A percentile compares a stretch with the other conserved stretches of the same genome.
Conservation (phyloP, 2,329 filamentous ascomycete genomes). For the Aspergillus sp. region DNA sequence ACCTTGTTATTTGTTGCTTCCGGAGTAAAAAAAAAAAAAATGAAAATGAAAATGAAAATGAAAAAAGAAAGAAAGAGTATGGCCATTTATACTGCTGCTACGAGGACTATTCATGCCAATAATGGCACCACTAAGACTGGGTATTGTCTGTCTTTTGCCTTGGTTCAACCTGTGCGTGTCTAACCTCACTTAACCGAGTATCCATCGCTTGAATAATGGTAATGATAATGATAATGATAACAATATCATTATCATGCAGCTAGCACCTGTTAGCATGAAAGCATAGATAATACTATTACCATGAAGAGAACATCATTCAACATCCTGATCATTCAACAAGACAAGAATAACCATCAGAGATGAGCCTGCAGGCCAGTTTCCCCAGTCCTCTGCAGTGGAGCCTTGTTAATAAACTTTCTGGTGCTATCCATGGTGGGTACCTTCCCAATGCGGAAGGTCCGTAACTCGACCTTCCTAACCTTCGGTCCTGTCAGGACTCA, state of each 20-base stretch:
- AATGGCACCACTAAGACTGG: not conserved
- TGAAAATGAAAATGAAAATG: too few relatives aligned
- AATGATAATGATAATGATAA: not conserved
- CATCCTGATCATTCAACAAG: too few relatives aligned
- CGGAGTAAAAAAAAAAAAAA: not conserved
- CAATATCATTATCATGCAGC: not conserved
- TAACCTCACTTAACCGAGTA: slow-evolving; percentile 3
- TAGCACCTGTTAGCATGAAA: not conserved
- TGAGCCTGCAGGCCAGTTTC: slow-evolving; percentile 1
- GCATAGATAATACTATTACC: not conserved
- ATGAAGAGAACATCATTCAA: too few relatives aligned
- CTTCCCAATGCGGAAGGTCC: slow-evolving; percentile 10
- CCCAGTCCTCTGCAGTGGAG: slow-evolving; percentile 2
- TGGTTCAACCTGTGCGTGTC: not conserved
- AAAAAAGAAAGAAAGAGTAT: too few relatives aligned
- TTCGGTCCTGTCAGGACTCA: too few relatives aligned
- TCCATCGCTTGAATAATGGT: not conserved
- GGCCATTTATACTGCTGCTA: not conserved
- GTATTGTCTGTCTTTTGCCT: not conserved
- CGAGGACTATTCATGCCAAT: not conserved
- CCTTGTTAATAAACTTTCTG: slow-evolving; percentile 4
- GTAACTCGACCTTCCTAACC: not conserved
- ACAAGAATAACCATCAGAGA: not conserved
- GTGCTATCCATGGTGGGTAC: not conserved
- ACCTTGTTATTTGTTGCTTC: not conserved